Evolutionary conservation across 495 filamentous ascomycete species (phyloP).

Genomic region (Tuber melanosporum): DNA sequence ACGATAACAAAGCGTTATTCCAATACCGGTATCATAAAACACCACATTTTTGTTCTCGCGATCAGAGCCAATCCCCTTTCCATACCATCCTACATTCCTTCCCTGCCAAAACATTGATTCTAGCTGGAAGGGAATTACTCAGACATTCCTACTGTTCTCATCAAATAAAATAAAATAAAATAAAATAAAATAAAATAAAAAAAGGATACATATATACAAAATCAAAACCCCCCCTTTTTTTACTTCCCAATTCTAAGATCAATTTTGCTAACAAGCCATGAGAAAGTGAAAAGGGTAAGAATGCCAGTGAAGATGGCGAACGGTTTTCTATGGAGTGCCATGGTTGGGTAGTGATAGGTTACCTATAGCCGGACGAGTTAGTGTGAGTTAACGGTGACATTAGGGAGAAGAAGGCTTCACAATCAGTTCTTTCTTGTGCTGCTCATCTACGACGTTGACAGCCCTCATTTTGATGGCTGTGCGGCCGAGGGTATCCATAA

Average conservation of each 20-base stretch:
- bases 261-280: slow-evolving; percentile 69
- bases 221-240: background rate
- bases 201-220: background rate
- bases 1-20: background rate
- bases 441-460: slow-evolving; percentile 80
- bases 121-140: background rate
- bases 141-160: background rate
- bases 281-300: slow-evolving; percentile 64
- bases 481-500: slow-evolving; percentile 88
- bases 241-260: slow-evolving; percentile 58
- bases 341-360: slow-evolving; percentile 76
- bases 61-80: background rate
- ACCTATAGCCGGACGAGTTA: slow-evolving; percentile 43
- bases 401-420: slow-evolving; percentile 43
- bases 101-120: background rate
- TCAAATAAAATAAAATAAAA: background rate
- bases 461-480: slow-evolving; percentile 75
- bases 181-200: background rate
- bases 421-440: slow-evolving; percentile 69
- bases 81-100: background rate
- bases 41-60: background rate
- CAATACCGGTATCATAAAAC: background rate
- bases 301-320: slow-evolving; percentile 70
- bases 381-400: background rate
- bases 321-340: slow-evolving; percentile 76